Conservation (phyloP, 345 rosid species). For the Litchi chinensis region DNA sequence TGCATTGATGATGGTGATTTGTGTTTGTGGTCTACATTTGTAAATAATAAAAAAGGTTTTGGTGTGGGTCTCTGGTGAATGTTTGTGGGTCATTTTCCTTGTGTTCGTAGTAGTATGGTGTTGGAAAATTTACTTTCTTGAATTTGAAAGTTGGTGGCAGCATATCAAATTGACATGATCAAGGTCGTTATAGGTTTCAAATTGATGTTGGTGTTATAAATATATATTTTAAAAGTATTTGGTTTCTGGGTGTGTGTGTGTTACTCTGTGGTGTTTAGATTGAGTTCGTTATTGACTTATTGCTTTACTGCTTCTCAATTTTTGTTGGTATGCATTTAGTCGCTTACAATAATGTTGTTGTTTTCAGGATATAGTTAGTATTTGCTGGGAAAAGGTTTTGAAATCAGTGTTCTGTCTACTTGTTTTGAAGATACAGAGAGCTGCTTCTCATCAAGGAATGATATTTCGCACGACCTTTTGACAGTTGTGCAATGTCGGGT, state of each 20-base stretch:
- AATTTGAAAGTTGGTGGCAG: not conserved
- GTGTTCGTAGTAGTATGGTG: not conserved
- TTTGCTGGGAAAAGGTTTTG: conserved; percentile 28
- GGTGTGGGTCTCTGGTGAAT: not conserved
- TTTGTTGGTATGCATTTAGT: conserved; percentile 14
- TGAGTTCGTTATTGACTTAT: not conserved
- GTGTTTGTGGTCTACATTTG: conserved; percentile 1
- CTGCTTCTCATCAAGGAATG: conserved; percentile 57
- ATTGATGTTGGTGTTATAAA: not conserved
- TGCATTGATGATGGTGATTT: not conserved
- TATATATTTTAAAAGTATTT: conserved; percentile 2
- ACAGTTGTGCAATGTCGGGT: conserved; percentile 80
- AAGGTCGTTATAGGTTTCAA: not conserved
- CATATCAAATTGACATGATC: not conserved
- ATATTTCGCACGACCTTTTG: conserved; percentile 52
- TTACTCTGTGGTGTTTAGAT: not conserved
- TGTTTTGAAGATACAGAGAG: conserved; percentile 39
- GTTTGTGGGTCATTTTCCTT: not conserved
- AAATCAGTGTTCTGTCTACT: conserved; percentile 32
- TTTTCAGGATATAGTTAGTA: conserved; percentile 46
- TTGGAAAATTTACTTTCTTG: not conserved
- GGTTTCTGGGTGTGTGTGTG: not conserved
- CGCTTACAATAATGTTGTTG: conserved; percentile 30
- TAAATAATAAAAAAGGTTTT: not conserved
- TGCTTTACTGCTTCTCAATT: not conserved